A percentile compares a stretch with the other conserved stretches of the same genome.
Conservation (phyloP, 2,329 filamentous ascomycete genomes). For the Claviceps spartinae region DNA sequence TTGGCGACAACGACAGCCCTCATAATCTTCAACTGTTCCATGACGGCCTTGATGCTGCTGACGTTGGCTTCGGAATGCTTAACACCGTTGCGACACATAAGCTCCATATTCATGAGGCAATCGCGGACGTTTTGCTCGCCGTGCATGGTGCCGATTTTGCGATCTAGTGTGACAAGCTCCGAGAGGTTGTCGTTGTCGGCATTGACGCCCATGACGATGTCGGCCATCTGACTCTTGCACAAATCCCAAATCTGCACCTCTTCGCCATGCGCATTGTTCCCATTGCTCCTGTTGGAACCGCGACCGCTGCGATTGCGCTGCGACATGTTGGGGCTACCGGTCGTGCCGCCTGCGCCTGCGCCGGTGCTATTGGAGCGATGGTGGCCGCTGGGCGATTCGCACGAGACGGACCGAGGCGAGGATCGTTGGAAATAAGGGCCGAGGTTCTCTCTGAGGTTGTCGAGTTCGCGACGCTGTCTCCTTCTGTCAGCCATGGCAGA, state of each 20-base stretch:
- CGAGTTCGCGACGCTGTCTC: constrained; percentile 19
- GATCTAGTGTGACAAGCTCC: constrained; percentile 27
- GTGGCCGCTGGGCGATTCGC: constrained; percentile 5
- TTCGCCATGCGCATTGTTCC: constrained; percentile 26
- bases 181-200: constrained; percentile 27
- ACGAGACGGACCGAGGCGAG: constrained; percentile 8
- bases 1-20: constrained; percentile 30
- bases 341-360: neutral
- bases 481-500: constrained; percentile 21
- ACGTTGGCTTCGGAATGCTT: constrained; percentile 26
- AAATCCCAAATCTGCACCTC: constrained; percentile 30
- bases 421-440: constrained; percentile 19
- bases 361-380: constrained; percentile 5
- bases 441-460: constrained; percentile 21
- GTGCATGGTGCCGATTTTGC: constrained; percentile 25
- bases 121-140: constrained; percentile 22
- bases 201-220: constrained; percentile 27
- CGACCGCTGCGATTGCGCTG: constrained; percentile 31
- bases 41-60: constrained; percentile 21
- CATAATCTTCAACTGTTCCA: constrained; percentile 30
- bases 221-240: constrained; percentile 25
- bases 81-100: constrained; percentile 28
- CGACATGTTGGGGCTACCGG: constrained; percentile 20
- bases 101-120: constrained; percentile 29
- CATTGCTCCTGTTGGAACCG: constrained; percentile 30